phyloP scores from a whole-genome alignment of 352 stramenopile genomes.

The Elongisporangium anandrum region DNA sequence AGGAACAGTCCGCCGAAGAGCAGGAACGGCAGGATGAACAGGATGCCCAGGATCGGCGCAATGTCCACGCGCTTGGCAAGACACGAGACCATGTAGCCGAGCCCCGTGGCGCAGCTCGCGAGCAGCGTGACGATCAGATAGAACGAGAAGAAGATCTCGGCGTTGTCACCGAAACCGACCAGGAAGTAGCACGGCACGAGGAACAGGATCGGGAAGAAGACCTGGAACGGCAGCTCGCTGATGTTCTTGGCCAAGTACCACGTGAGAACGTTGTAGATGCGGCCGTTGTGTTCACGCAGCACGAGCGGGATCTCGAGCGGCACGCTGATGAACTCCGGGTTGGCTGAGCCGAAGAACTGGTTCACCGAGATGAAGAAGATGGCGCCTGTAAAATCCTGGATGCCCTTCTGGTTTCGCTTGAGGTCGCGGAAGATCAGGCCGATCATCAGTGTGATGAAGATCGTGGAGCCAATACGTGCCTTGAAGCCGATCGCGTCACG shows the following conservation, averaged over 20 bases:
- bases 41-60: conserved; percentile 21
- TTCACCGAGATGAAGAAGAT: conserved; percentile 36
- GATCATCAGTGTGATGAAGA: conserved; percentile 30
- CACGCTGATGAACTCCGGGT: conserved; percentile 26
- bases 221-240: conserved; percentile 27
- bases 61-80: conserved; percentile 18
- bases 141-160: conserved; percentile 30
- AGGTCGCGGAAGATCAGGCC: conserved; percentile 32
- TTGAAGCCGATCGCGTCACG: conserved; percentile 29
- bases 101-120: conserved; percentile 12
- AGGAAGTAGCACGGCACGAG: conserved; percentile 33
- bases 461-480: conserved; percentile 19
- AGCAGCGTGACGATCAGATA: conserved; percentile 21
- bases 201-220: conserved; percentile 27
- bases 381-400: conserved; percentile 31
- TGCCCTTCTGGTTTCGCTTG: conserved; percentile 18
- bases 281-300: conserved; percentile 25
- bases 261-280: conserved; percentile 25
- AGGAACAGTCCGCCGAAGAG: conserved; percentile 32
- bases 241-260: conserved; percentile 41
- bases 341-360: conserved; percentile 24
- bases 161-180: conserved; percentile 25
- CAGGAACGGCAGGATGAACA: conserved; percentile 29
- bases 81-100: conserved; percentile 33
- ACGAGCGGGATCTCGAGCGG: conserved; percentile 34